Evolutionary conservation across 257 asterid genomes (phyloP).

Genomic region (Plantago major): DNA sequence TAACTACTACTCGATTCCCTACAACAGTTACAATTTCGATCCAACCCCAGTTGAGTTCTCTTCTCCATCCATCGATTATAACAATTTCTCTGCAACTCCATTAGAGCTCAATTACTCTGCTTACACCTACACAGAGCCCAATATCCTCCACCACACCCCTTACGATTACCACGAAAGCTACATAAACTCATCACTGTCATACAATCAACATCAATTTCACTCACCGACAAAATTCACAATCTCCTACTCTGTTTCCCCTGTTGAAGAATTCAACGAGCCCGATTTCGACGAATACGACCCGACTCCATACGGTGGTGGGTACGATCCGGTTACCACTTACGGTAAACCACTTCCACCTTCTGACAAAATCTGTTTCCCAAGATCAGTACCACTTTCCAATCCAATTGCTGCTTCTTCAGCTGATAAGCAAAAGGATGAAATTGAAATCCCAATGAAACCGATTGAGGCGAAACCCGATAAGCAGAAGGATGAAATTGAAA

Average conservation of each 20-base stretch:
- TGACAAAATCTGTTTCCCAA: slow-evolving; percentile 59
- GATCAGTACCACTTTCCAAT: slow-evolving; percentile 25
- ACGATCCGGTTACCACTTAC: slow-evolving; percentile 44
- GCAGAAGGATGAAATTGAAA: slow-evolving; percentile 5
- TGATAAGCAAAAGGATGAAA: slow-evolving; percentile 32
- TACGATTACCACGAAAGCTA: slow-evolving; percentile 19
- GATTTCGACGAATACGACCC: slow-evolving; percentile 60
- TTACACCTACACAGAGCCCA: slow-evolving; percentile 21
- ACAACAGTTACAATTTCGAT: slow-evolving; percentile 22
- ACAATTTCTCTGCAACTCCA: slow-evolving; percentile 13
- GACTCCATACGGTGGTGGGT: slow-evolving; percentile 81
- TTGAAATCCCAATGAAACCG: slow-evolving; percentile 9
- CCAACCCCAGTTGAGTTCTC: slow-evolving; percentile 23
- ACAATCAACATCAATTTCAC: slow-evolving; percentile 15
- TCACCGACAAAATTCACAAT: slow-evolving; percentile 30
- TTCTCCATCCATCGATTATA: slow-evolving; percentile 2
- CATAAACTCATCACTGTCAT: slow-evolving; percentile 24
- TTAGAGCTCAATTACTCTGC: slow-evolving; percentile 23
- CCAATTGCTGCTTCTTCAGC: slow-evolving; percentile 31
- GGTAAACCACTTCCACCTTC: slow-evolving; percentile 86
- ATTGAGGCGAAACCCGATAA: slow-evolving; percentile 13
- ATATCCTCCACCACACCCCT: slow-evolving; percentile 8
- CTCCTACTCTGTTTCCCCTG: slow-evolving; percentile 27
- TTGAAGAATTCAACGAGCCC: slow-evolving; percentile 24
- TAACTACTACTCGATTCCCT: slow-evolving; percentile 36